Evolutionary conservation across 2,329 filamentous ascomycete species (phyloP).

Genomic region (Ceratocystiopsis minuta): DNA sequence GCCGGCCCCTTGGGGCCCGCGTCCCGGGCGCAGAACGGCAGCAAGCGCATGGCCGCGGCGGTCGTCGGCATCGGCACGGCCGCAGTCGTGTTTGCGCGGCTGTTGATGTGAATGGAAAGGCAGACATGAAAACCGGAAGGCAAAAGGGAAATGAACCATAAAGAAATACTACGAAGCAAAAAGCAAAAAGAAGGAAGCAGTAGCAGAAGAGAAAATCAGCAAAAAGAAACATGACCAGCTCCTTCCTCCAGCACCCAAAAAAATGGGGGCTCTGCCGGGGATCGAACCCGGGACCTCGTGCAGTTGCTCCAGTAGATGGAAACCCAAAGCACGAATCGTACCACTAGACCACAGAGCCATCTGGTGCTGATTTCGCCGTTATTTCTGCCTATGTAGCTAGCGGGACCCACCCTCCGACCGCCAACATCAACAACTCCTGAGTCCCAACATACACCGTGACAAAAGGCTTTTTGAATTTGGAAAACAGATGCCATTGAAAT

Average conservation of each 20-base stretch:
- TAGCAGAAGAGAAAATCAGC: not conserved
- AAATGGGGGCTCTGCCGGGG: constrained; percentile 10
- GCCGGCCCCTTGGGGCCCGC: not conserved
- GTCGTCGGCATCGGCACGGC: constrained; percentile 1
- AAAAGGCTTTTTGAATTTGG: too few species aligned
- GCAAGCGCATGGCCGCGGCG: not conserved
- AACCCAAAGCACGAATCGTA: constrained; percentile 11
- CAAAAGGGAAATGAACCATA: not conserved
- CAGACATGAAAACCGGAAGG: not conserved
- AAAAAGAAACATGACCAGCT: not conserved
- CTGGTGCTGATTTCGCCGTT: not conserved
- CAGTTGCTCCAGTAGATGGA: constrained; percentile 6
- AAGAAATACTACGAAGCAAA: not conserved
- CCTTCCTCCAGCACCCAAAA: not conserved
- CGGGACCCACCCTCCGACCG: too few species aligned
- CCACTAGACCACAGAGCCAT: constrained; percentile 10
- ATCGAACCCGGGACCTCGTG: constrained; percentile 12
- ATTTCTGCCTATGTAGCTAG: not conserved
- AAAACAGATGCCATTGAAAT: too few species aligned
- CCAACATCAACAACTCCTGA: too few species aligned
- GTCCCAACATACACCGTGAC: too few species aligned
- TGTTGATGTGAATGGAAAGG: constrained; percentile 3
- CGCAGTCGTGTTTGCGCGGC: constrained; percentile 4
- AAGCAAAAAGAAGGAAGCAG: not conserved
- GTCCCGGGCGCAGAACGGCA: not conserved